Evolutionary conservation across 805 yeast genomes (phyloP), one percentile per base, ranked within the genome.

Genomic region (Myxozyma kluyveri): DNA sequence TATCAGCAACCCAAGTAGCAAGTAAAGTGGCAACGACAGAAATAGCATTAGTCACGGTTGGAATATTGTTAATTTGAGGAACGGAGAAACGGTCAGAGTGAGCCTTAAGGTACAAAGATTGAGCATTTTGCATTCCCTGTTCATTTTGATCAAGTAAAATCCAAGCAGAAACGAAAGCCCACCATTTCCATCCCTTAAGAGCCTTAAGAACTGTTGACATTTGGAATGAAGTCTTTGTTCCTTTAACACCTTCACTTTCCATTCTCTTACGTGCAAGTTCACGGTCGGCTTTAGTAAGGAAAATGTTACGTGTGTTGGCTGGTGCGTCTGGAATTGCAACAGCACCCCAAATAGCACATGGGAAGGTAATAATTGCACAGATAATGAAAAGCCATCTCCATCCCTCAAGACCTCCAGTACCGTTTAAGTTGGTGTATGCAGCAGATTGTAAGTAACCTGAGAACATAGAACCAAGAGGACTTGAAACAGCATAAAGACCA

Each of bases 321-420:
- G 72, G 86, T 19, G 83, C 79, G 39, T 80, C 82, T 3, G 83
- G 84, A 45, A 78, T 70, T 3, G 72, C 64, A 47, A 74, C 69
- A 54, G 71, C 66, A 0, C 76, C 76, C 9, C 63, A 37, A 2
- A 72, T 14, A 0, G 75, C 77, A 17, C 72, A 65, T 2, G 68
- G 70, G 18, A 72, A 58, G 3, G 71, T 66, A 42, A 74, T 65
- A 49, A 82, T 68, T 22, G 86, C 84, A 65, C 83, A 86, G 49
- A 83, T 74, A 45, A 82, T 74, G 61, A 79, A 80, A 68, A 81
- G 75, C 88, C 87, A 83, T 65, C 81, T 75, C 88, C 88, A 83
- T 9, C 54, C 82, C 73, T 56, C 53, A 6, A 61, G 58, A 1
- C 80, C 81, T 12, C 68, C 69, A 37, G 61, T 67, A 24, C 76